phyloP scores from a whole-genome alignment of 805 yeast genomes.

The Barnettozyma sp. region DNA sequence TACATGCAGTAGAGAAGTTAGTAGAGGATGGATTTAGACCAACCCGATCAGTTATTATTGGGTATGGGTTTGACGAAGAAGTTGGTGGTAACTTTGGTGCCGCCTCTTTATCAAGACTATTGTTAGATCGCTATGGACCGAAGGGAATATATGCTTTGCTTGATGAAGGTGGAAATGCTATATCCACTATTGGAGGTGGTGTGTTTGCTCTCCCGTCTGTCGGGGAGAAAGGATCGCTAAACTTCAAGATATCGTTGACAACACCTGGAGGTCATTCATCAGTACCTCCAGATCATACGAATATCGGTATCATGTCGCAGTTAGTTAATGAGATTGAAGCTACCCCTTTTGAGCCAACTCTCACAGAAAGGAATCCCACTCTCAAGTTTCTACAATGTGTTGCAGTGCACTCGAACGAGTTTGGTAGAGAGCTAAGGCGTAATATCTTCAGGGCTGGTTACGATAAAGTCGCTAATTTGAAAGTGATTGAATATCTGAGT shows the following conservation, averaged over 20 bases:
- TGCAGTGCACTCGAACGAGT: conserved; percentile 39
- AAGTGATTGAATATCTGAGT: conserved; percentile 31
- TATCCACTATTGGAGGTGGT: conserved; percentile 22
- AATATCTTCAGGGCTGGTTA: conserved; percentile 30
- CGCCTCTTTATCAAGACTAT: conserved; percentile 33
- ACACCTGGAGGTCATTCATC: conserved; percentile 75
- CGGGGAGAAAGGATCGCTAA: conserved; percentile 57
- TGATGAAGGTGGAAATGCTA: conserved; percentile 57
- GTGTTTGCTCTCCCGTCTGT: conserved; percentile 51
- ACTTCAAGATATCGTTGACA: conserved; percentile 40
- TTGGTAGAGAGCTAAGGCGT: conserved; percentile 20
- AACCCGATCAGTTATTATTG: conserved; percentile 49
- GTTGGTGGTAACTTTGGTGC: conserved; percentile 62
- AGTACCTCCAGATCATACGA: conserved; percentile 64
- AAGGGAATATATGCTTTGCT: conserved; percentile 53
- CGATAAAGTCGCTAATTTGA: conserved; percentile 30
- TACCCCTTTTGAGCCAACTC: conserved; percentile 41
- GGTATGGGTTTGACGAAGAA: conserved; percentile 77
- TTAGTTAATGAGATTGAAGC: conserved; percentile 48
- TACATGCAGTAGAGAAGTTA: conserved; percentile 53
- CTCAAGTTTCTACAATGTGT: conserved; percentile 50
- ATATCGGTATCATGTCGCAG: conserved; percentile 60
- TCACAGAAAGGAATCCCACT: conserved; percentile 48
- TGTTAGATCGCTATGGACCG: conserved; percentile 48
- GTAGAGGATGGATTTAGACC: conserved; percentile 42